Conservation (phyloP, 169 alveolate species). For the Plasmodium gonderi region DNA sequence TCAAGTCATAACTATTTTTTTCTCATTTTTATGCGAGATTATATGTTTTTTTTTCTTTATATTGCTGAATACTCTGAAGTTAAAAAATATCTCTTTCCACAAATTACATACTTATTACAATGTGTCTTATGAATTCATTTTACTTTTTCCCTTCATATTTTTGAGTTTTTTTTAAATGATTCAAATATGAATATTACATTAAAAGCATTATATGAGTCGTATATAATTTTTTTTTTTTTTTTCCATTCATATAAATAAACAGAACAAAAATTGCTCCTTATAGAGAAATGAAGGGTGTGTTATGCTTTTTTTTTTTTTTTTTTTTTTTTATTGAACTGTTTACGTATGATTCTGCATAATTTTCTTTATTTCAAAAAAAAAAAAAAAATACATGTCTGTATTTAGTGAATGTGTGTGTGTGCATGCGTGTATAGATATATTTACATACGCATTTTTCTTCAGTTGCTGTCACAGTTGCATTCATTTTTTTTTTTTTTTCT, state of each 20-base stretch:
- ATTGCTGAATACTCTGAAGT: background rate
- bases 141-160: background rate
- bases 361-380: background rate
- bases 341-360: background rate
- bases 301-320: background rate
- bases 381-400: background rate
- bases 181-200: background rate
- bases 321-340: background rate
- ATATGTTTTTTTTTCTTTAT: background rate
- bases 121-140: background rate
- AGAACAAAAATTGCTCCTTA: slow-evolving; percentile 14
- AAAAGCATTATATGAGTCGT: slow-evolving; percentile 3
- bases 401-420: background rate
- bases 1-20: background rate
- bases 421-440: slow-evolving; percentile 7
- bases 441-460: background rate
- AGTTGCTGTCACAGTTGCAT: background rate
- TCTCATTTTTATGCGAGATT: background rate
- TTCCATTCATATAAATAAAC: background rate
- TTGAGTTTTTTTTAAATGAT: slow-evolving; percentile 1
- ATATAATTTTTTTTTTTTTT: background rate
- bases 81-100: background rate
- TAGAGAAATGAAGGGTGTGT: background rate
- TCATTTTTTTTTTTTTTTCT: background rate
- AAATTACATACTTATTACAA: background rate